Percentiles rank a stretch among this genome's conserved stretches.
Evolutionary conservation across 352 stramenopile genomes (phyloP).

Genomic region (Phytophthora citrophthora): DNA sequence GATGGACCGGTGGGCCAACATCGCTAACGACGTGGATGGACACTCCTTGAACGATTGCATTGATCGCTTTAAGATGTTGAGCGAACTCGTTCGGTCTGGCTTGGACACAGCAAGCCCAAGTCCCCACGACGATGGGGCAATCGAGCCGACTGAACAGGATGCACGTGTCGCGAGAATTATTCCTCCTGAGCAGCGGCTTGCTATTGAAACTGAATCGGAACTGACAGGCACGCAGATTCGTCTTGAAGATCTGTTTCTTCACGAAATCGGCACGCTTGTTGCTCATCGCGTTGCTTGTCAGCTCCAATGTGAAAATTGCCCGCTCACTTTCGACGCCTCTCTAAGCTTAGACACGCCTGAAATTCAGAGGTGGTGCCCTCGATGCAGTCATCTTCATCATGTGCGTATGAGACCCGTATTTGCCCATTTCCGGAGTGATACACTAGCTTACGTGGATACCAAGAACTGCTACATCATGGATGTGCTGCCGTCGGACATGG

Average conservation of each 20-base stretch:
- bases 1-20: constrained; percentile 66
- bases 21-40: constrained; percentile 59
- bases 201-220: constrained; percentile 60
- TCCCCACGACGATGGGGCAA: background rate
- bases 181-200: constrained; percentile 37
- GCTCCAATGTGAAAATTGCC: constrained; percentile 70
- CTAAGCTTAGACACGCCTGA: constrained; percentile 46
- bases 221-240: constrained; percentile 48
- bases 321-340: constrained; percentile 60
- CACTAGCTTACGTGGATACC: constrained; percentile 68
- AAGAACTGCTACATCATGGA: constrained; percentile 71
- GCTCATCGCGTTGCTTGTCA: constrained; percentile 60
- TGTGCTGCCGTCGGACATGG: constrained; percentile 61
- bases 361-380: constrained; percentile 74
- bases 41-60: constrained; percentile 79
- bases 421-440: constrained; percentile 61
- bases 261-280: constrained; percentile 71
- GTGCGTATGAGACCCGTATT: constrained; percentile 63
- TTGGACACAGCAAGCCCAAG: background rate
- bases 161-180: constrained; percentile 50
- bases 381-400: constrained; percentile 68
- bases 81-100: constrained; percentile 44
- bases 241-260: constrained; percentile 71
- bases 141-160: constrained; percentile 3
- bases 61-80: constrained; percentile 69